Base-by-base conservation (phyloP, 2,329 filamentous ascomycete genomes). In the Rhexocercosporidium sp. region DNA sequence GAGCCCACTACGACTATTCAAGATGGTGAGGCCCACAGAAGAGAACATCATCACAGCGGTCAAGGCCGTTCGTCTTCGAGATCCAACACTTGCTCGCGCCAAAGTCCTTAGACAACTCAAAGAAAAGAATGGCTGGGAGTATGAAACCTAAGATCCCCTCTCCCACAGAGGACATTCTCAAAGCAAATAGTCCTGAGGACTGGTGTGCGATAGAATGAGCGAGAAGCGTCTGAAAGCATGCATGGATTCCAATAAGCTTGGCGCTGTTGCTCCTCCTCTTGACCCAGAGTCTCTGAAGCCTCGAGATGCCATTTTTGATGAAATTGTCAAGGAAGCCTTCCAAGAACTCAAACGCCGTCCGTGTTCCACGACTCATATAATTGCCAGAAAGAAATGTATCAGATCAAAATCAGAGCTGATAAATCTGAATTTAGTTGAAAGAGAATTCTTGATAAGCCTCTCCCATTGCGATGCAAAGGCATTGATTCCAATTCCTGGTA, bases 171-270 rank as follows among this genome's bases (percentile, higher is more conserved):
- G 5, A 29, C 25, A 18, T 12, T 29, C 22, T 16, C 20, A 16
- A 49, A 8, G 2, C 7, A 12, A 25, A 5, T 12, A 18, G 18
- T 18, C 8, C 5, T 5, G n/a, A 18, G 5, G 51, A 14, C 51
- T 39, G 4, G 22, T 22, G 7, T 14, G 9, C 9, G n/a, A 49
- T 18, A 62, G 59, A 18, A 11, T 64, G 53, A 64, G 62, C 29
- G 62, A 64, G 31, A 57, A 64, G 31, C 54, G 62, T 12, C 54
- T 59, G 12, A 64, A 64, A 27, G 20, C 53, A 18, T 64, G 53
- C 29, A 49, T 64, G 62, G 44, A 57, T 8, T 14, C 41, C 8
- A 47, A 64, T 18, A 51, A 53, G 7, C 54, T 64, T 37, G 47
- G 44, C 18, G 20, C 59, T 11, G 11, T 18, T 6, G 11, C 44